phyloP scores from a whole-genome alignment of 2,329 filamentous ascomycete species.

The Curvularia hawaiiensis region DNA sequence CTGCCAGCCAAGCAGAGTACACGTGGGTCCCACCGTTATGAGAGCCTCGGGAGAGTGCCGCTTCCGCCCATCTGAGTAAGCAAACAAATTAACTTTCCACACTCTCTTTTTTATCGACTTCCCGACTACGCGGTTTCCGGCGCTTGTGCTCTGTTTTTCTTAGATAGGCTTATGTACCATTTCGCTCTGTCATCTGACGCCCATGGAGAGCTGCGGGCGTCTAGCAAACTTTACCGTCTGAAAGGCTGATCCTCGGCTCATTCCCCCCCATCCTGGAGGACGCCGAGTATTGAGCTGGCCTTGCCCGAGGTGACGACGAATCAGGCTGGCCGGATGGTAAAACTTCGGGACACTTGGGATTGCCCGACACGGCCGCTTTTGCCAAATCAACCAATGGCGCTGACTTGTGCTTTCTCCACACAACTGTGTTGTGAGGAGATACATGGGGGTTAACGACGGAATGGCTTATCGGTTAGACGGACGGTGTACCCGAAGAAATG shows the following conservation, averaged over 20 bases:
- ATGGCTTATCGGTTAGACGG: conserved; percentile 22
- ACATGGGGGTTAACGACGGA: conserved; percentile 2
- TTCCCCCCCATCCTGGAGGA: conserved; percentile 2
- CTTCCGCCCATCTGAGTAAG: conserved; percentile 6
- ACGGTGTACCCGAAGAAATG: conserved; percentile 16
- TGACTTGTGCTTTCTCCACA: conserved; percentile 20
- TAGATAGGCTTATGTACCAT: neutral
- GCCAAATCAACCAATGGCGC: conserved; percentile 16
- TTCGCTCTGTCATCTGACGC: conserved; percentile 9
- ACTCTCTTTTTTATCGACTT: neutral
- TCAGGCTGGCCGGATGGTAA: conserved; percentile 17
- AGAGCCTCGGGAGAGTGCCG: conserved; percentile 18
- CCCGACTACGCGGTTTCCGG: neutral
- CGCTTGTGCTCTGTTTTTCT: neutral
- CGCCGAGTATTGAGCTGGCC: neutral
- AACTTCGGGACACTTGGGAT: conserved; percentile 23
- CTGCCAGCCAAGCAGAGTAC: conserved; percentile 13
- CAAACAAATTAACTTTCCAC: neutral
- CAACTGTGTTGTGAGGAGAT: conserved; percentile 8
- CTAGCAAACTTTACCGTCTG: neutral
- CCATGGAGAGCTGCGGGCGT: neutral
- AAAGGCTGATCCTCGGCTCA: conserved; percentile 15
- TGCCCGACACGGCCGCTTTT: conserved; percentile 11
- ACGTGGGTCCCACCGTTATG: conserved; percentile 15
- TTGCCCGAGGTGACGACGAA: conserved; percentile 12